Conservation (phyloP, 2,329 filamentous ascomycete species). For the Claviceps monticola region DNA sequence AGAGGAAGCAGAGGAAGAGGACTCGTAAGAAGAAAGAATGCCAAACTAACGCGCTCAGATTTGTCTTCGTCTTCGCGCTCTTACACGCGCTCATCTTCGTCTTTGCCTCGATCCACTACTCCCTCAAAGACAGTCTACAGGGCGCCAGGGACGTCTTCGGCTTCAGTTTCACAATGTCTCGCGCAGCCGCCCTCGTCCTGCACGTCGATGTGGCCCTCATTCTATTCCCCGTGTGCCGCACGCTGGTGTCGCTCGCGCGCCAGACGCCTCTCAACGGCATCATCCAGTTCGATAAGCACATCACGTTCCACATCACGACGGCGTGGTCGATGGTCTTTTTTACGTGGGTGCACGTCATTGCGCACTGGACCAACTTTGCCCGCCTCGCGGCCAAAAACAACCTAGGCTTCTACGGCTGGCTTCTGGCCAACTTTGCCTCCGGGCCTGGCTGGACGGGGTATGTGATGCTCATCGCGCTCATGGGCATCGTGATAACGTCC, state of each 20-base stretch:
- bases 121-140: constrained; percentile 61
- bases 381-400: constrained; percentile 62
- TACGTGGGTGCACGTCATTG: constrained; percentile 73
- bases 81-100: constrained; percentile 64
- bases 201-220: constrained; percentile 73
- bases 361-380: constrained; percentile 79
- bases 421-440: constrained; percentile 63
- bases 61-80: constrained; percentile 61
- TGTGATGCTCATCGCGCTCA: constrained; percentile 65
- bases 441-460: constrained; percentile 81
- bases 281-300: constrained; percentile 81
- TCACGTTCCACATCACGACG: constrained; percentile 73
- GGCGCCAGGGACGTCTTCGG: constrained; percentile 55
- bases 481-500: constrained; percentile 66
- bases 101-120: constrained; percentile 69
- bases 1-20: too few species aligned
- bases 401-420: constrained; percentile 63
- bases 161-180: constrained; percentile 62
- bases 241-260: constrained; percentile 65
- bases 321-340: constrained; percentile 85
- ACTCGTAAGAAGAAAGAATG: too few species aligned
- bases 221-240: constrained; percentile 70
- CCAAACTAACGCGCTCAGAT: constrained; percentile 29
- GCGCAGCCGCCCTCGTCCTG: constrained; percentile 60
- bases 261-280: constrained; percentile 76